These are phyloP conservation scores for Cyclotella choctawhatcheeana DNA, from an alignment of 108 stramenopile genomes.

Conservation along the genomic window DNA sequence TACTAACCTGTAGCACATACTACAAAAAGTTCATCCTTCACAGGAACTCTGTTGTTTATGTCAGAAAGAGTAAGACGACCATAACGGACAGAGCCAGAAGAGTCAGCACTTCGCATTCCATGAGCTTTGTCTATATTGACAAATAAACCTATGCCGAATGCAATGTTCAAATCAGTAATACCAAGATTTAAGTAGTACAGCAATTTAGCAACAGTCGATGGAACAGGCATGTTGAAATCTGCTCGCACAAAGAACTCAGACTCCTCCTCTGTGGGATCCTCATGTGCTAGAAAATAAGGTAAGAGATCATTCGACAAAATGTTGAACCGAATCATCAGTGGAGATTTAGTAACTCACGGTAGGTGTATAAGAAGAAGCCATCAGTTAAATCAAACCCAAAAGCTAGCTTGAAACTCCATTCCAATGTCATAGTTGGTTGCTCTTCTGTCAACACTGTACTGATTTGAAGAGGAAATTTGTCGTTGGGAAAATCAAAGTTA, in stretches of 20 bases:
- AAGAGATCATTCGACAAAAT: no score
- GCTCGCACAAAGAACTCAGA: background rate
- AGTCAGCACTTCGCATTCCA: slow-evolving; percentile 40
- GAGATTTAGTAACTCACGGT: no score
- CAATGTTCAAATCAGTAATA: slow-evolving; percentile 12
- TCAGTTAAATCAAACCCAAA: slow-evolving; percentile 37
- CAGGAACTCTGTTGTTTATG: slow-evolving; percentile 6
- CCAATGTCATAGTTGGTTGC: slow-evolving; percentile 11
- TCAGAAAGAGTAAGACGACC: slow-evolving; percentile 29
- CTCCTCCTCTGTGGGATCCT: no score
- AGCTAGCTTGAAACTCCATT: slow-evolving; percentile 36
- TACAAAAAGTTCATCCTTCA: slow-evolving; percentile 37
- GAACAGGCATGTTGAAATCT: slow-evolving; percentile 23
- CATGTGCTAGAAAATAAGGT: no score
- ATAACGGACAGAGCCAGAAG: slow-evolving; percentile 5
- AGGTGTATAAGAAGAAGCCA: slow-evolving; percentile 49
- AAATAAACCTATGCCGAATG: slow-evolving; percentile 40
- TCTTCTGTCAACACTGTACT: background rate
- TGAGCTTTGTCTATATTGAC: slow-evolving; percentile 37
- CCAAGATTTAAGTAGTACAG: slow-evolving; percentile 36
- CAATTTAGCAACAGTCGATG: slow-evolving; percentile 9
- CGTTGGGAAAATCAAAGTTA: slow-evolving; percentile 26
- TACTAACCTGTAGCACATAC: no score
- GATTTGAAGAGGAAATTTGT: slow-evolving; percentile 26
- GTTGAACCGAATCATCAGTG: no score